Base-by-base conservation (phyloP, 164 flowering plant species). In the Warburgia ugandensis region DNA sequence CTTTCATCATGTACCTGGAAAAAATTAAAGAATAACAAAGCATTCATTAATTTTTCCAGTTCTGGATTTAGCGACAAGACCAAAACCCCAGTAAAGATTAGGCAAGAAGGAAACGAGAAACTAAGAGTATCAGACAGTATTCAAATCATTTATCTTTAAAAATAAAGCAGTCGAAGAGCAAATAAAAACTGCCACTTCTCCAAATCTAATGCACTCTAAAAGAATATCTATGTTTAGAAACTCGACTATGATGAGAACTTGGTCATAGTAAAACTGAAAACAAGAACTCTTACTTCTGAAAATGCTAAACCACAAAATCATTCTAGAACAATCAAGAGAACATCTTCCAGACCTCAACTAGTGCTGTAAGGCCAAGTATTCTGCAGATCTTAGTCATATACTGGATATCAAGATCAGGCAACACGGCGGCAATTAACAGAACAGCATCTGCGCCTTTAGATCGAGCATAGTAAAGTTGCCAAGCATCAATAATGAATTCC, bases 391-490 rank as follows among this genome's bases (percentile, higher is more conserved):
- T 94, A 43, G 23, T 60, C 97, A 94, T 75, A 69, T 89, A 89
- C 54, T 56, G 63, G 64, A 94, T 83, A 57, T 89, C 99, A 56
- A 76, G 70, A 74, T 89, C 90, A 54, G 96, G 83, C 62, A 94
- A 74, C 58, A 94, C 85, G 54, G 86, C 84, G 53, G 99, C 99
- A 62, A 94, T 86, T 55, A 94, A 67, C 57, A 94, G 90, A 65
- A 89, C 43, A n/a, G 96, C 99, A 79, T 94, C 99, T 42, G 99
- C 99, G 6, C 99, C 99, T 71, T 94, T 94, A 25, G 51, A 53
- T 62, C 99, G 80, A 61, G 99, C 99, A 77, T 84, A 70, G 67
- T 68, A 94, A 62, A 94, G 69, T 73, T 94, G 99, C 97, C 97
- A 94, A 16, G 86, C 96, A 50, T 94, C 99, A 55, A 89, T 52